phyloP scores from a whole-genome alignment of 2,329 filamentous ascomycete species.

The Amesomyces nigricolor region DNA sequence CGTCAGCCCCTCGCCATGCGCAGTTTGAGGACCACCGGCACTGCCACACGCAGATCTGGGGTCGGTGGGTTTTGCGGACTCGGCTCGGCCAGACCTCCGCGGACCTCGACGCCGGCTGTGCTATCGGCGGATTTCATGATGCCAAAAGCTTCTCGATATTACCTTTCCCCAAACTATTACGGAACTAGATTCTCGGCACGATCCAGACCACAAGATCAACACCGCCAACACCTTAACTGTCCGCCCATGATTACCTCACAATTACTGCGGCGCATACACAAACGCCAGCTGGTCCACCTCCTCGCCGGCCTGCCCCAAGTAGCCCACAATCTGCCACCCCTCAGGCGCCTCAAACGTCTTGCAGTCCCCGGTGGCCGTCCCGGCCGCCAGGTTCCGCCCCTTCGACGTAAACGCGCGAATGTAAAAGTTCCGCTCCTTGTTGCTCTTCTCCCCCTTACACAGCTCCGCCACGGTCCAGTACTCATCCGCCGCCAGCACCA shows the following conservation, averaged over 20 bases:
- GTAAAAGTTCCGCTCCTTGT: conserved; percentile 49
- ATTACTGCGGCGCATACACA: conserved; percentile 39
- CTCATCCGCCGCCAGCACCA: conserved; percentile 44
- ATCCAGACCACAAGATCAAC: conserved; percentile 10
- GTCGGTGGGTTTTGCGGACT: not conserved
- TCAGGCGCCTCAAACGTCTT: conserved; percentile 39
- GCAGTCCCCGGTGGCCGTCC: conserved; percentile 44
- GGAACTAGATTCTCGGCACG: not conserved
- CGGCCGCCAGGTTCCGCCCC: conserved; percentile 41
- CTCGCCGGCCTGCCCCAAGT: conserved; percentile 46
- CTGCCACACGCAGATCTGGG: conserved; percentile 1
- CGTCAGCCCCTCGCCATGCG: not conserved
- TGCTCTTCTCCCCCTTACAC: conserved; percentile 44
- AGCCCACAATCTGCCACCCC: conserved; percentile 51
- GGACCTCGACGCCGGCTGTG: no score
- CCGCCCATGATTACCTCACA: not conserved
- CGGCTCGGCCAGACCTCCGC: no score
- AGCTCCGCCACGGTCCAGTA: conserved; percentile 44
- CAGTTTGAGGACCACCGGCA: not conserved
- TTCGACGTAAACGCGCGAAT: conserved; percentile 47
- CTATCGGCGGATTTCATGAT: no score
- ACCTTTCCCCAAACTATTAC: no score
- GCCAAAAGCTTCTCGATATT: no score
- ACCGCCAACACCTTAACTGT: not conserved
- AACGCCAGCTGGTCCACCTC: conserved; percentile 52